Conservation (phyloP, 2,329 filamentous ascomycete genomes). For the Cladosporium halotolerans region DNA sequence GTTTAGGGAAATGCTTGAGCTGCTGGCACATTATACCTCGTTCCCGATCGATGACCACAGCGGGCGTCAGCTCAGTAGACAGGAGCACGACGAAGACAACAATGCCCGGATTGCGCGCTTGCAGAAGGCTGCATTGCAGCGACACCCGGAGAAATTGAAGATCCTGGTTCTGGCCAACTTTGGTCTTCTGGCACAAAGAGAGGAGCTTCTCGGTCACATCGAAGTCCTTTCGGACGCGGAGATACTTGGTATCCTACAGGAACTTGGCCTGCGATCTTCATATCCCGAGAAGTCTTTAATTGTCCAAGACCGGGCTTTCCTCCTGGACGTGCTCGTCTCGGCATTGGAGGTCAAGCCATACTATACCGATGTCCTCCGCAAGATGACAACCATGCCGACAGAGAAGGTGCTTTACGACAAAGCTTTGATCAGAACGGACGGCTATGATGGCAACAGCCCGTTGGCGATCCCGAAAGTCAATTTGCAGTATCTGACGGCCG, state of each 20-base stretch:
- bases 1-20: constrained; percentile 69
- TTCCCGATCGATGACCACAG: constrained; percentile 92
- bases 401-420: constrained; percentile 75
- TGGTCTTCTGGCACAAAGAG: constrained; percentile 72
- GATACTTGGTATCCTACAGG: constrained; percentile 58
- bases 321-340: constrained; percentile 66
- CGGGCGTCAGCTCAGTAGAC: constrained; percentile 64
- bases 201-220: constrained; percentile 72
- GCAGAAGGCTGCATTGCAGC: constrained; percentile 69
- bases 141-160: constrained; percentile 86
- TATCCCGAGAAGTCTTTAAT: constrained; percentile 70
- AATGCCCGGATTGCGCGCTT: constrained; percentile 70
- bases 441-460: constrained; percentile 79
- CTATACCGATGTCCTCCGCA: constrained; percentile 71
- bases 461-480: constrained; percentile 92
- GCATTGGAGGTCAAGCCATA: constrained; percentile 70
- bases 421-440: constrained; percentile 71
- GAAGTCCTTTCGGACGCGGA: constrained; percentile 68
- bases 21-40: constrained; percentile 80
- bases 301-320: constrained; percentile 55
- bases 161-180: constrained; percentile 90
- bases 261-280: constrained; percentile 71
- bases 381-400: constrained; percentile 73
- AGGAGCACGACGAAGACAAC: constrained; percentile 73
- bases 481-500: constrained; percentile 87